A percentile compares a stretch with the other conserved stretches of the same genome.
These are phyloP conservation scores for Diversispora eburnea DNA, from an alignment of 192 early-diverging fungal species.

Conservation along the genomic window DNA sequence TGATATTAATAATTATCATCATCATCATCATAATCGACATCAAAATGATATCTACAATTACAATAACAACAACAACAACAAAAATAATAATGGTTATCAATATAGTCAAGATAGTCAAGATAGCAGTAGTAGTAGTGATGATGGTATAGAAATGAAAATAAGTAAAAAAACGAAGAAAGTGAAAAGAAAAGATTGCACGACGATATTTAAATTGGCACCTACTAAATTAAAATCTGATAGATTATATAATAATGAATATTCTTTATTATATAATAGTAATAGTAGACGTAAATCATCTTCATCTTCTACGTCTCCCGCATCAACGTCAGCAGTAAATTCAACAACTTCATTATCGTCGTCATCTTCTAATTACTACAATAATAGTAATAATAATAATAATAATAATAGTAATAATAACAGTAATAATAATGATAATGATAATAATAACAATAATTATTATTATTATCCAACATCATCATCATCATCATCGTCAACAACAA, in stretches of 20 bases:
- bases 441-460: no score
- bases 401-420: no score
- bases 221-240: slow-evolving; percentile 18
- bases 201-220: slow-evolving; percentile 19
- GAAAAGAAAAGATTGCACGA: slow-evolving; percentile 19
- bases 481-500: not conserved
- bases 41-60: no score
- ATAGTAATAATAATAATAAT: no score
- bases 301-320: not conserved
- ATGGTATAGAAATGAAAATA: slow-evolving; percentile 23
- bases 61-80: no score
- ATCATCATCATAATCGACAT: no score
- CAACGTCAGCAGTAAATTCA: not conserved
- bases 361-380: not conserved
- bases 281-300: not conserved
- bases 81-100: no score
- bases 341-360: not conserved
- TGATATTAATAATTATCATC: no score
- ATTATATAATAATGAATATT: slow-evolving; percentile 15
- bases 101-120: not conserved
- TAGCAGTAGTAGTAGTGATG: slow-evolving; percentile 35
- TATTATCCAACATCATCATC: no score
- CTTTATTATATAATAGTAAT: not conserved
- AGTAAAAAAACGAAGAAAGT: slow-evolving; percentile 16
- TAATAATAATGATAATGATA: no score